Evolutionary conservation across 2,329 filamentous ascomycete species (phyloP).

Genomic region (Grosmannia serpens): DNA sequence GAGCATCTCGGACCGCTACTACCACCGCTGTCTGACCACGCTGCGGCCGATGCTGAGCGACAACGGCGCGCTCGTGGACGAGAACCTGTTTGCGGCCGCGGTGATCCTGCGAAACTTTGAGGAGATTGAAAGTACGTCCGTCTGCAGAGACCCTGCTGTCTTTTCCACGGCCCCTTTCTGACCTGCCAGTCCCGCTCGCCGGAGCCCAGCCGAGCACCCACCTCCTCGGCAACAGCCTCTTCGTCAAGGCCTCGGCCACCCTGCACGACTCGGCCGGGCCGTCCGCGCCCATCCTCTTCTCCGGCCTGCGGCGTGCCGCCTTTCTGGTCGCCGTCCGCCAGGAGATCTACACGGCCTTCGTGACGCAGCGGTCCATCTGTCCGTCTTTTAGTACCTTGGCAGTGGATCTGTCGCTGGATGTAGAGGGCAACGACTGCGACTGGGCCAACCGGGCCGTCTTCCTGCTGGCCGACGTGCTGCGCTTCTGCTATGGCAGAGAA

Average conservation of each 20-base stretch:
- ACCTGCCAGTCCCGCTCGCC: neutral
- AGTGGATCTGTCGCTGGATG: neutral
- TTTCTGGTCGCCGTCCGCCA: slow-evolving; percentile 2
- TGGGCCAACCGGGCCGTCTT: slow-evolving; percentile 2
- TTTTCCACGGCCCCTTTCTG: neutral
- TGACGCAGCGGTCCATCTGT: neutral
- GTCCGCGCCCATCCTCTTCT: neutral
- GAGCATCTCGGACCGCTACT: neutral
- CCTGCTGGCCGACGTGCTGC: neutral
- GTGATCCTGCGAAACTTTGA: slow-evolving; percentile 4
- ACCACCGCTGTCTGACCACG: neutral
- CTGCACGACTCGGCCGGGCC: neutral
- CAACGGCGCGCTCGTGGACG: slow-evolving; percentile 1
- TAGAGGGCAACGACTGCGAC: neutral
- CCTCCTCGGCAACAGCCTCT: slow-evolving; percentile 1
- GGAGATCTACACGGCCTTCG: slow-evolving; percentile 1
- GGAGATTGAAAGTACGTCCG: neutral
- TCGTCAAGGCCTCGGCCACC: neutral
- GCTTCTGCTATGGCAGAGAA: slow-evolving; percentile 1
- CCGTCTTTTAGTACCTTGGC: neutral
- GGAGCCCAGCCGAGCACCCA: neutral
- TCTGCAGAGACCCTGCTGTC: too few species aligned
- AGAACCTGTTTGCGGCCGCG: slow-evolving; percentile 3
- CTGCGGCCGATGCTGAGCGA: slow-evolving; percentile 2
- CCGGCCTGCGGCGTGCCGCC: neutral